These are phyloP conservation scores for Trichoderma sp. DNA, from an alignment of 2,329 filamentous ascomycete species.

Conservation along the genomic window DNA sequence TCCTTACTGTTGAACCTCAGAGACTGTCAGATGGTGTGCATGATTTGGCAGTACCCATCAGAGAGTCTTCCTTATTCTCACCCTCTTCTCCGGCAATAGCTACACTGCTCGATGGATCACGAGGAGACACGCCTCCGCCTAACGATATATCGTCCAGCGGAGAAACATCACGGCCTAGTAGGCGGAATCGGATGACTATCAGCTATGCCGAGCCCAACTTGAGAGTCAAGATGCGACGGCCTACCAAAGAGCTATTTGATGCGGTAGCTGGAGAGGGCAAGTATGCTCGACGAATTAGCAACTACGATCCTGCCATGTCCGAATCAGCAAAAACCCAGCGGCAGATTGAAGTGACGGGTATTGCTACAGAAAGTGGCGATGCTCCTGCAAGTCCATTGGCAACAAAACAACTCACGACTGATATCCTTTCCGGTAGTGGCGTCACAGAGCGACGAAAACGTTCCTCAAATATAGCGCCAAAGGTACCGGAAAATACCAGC, in stretches of 20 bases:
- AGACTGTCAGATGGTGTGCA: conserved; percentile 28
- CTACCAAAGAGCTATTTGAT: conserved; percentile 75
- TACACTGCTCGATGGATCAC: conserved; percentile 40
- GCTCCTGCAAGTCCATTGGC: conserved; percentile 48
- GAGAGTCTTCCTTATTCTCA: conserved; percentile 49
- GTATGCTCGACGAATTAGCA: conserved; percentile 50
- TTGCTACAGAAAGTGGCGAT: conserved; percentile 32
- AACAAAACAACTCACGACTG: conserved; percentile 42
- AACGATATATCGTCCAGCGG: conserved; percentile 58
- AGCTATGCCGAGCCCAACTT: conserved; percentile 85
- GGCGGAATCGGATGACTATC: conserved; percentile 68
- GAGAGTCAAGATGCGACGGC: conserved; percentile 80
- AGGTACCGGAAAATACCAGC: conserved; percentile 26
- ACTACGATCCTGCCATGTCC: conserved; percentile 35
- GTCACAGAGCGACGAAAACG: conserved; percentile 49
- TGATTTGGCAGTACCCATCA: conserved; percentile 39
- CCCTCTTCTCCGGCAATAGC: conserved; percentile 55
- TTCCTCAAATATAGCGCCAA: conserved; percentile 39
- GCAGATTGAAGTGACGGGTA: conserved; percentile 36
- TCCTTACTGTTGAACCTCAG: conserved; percentile 32
- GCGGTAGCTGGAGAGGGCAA: conserved; percentile 70
- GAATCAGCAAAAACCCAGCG: conserved; percentile 41
- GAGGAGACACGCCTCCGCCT: conserved; percentile 63
- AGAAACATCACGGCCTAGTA: conserved; percentile 65
- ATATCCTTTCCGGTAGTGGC: conserved; percentile 41